Percentiles rank a stretch among this genome's conserved stretches.
These are phyloP conservation scores for Stellera chamaejasme DNA, from an alignment of 345 rosid species.

Conservation along the genomic window DNA sequence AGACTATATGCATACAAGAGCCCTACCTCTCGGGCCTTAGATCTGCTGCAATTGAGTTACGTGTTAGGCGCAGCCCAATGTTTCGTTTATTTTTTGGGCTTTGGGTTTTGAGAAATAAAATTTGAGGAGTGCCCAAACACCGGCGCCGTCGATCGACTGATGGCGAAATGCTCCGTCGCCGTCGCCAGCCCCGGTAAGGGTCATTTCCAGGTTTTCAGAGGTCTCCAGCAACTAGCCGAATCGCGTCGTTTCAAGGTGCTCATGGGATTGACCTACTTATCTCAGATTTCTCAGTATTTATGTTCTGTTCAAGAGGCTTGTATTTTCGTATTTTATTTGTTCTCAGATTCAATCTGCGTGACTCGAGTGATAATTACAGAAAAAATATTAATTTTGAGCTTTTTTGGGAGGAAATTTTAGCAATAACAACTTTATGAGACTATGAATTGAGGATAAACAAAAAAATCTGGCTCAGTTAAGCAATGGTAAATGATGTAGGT, in stretches of 20 bases:
- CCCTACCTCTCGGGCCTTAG: too few relatives aligned
- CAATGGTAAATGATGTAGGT: too few relatives aligned
- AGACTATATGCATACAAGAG: too few relatives aligned
- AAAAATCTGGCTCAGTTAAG: neutral
- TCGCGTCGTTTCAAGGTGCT: constrained; percentile 74
- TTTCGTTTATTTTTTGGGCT: too few relatives aligned
- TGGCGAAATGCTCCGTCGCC: constrained; percentile 23
- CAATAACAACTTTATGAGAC: neutral
- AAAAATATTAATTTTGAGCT: neutral
- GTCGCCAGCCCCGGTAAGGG: constrained; percentile 20
- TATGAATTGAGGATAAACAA: constrained; percentile 2
- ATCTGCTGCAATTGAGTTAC: too few relatives aligned
- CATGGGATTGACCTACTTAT: neutral
- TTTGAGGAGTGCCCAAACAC: too few relatives aligned
- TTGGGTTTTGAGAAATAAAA: too few relatives aligned
- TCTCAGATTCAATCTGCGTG: too few relatives aligned
- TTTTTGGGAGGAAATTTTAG: neutral
- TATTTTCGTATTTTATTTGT: neutral
- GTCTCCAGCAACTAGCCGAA: constrained; percentile 59
- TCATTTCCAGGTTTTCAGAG: constrained; percentile 46
- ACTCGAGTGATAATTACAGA: too few relatives aligned
- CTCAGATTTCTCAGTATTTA: neutral
- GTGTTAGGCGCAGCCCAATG: too few relatives aligned
- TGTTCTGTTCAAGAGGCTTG: neutral
- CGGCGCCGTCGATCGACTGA: constrained; percentile 4